A percentile compares a stretch with the other conserved stretches of the same genome.
phyloP scores from a whole-genome alignment of 345 rosid genomes.

The Abelmoschus esculentus region DNA sequence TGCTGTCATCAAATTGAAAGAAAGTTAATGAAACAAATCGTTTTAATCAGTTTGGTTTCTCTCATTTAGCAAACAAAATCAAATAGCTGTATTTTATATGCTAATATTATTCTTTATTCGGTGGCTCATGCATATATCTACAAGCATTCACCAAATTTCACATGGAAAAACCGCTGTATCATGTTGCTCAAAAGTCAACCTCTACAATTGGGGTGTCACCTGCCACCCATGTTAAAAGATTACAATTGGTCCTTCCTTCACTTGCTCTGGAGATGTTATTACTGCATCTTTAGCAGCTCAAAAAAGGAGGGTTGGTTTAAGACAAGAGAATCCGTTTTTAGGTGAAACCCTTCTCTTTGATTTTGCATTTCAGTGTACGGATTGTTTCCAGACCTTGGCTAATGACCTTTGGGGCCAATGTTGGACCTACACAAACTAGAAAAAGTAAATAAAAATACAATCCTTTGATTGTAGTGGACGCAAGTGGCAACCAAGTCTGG shows the following conservation, averaged over 20 bases:
- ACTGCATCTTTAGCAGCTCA: not conserved
- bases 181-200: not conserved
- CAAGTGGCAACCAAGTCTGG: not conserved
- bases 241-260: not conserved
- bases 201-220: not conserved
- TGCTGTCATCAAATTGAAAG: constrained; percentile 17
- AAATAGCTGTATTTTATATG: not conserved
- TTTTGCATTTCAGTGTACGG: too few relatives aligned
- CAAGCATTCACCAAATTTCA: too few relatives aligned
- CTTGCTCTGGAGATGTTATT: not conserved
- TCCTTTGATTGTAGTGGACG: constrained; percentile 8
- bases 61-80: not conserved
- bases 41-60: not conserved
- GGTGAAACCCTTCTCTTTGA: too few relatives aligned
- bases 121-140: not conserved
- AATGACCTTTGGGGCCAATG: too few relatives aligned
- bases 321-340: too few relatives aligned
- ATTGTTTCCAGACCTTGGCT: too few relatives aligned
- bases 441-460: not conserved
- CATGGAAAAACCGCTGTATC: not conserved
- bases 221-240: not conserved
- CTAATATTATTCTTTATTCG: not conserved
- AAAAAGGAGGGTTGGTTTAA: not conserved
- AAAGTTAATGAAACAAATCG: constrained; percentile 12
- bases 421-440: too few relatives aligned